Evolutionary conservation across 257 asterid species (phyloP).

Genomic region (Anisodus tanguticus): DNA sequence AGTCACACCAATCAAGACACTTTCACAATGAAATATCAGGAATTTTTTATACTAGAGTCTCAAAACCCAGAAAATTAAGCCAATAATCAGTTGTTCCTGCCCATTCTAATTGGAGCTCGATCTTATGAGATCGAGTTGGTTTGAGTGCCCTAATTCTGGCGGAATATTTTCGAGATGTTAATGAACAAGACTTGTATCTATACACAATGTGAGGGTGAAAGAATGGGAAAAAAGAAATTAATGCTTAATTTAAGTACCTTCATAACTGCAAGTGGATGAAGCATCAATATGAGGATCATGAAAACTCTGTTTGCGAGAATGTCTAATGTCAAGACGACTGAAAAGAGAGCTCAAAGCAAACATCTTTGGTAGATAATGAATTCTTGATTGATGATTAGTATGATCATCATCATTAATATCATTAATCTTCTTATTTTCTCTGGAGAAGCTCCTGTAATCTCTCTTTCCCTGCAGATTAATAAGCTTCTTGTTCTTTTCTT

Average conservation of each 20-base stretch:
- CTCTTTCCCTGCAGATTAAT: constrained; percentile 16
- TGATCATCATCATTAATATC: not conserved
- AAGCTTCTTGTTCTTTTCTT: constrained; percentile 34
- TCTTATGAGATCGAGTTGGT: no score
- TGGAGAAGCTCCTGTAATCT: not conserved
- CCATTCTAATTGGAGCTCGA: no score
- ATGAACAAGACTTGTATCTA: no score
- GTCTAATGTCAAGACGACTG: constrained; percentile 52
- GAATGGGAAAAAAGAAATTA: not conserved
- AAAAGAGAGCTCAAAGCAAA: constrained; percentile 65
- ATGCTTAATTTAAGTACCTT: constrained; percentile 49
- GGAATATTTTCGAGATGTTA: no score
- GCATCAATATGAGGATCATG: not conserved
- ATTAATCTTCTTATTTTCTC: not conserved
- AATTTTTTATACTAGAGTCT: no score
- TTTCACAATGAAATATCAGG: no score
- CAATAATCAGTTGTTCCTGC: no score
- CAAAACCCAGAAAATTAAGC: no score
- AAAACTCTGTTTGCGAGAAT: constrained; percentile 38
- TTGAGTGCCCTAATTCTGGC: no score
- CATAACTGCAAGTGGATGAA: constrained; percentile 58
- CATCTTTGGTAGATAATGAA: constrained; percentile 54
- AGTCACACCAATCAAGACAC: no score
- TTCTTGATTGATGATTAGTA: constrained; percentile 18
- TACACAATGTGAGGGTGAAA: not conserved